Percentiles rank a stretch among this genome's conserved stretches.
phyloP scores from a whole-genome alignment of 106 monocot species.

The Platanthera guangdongensis region DNA sequence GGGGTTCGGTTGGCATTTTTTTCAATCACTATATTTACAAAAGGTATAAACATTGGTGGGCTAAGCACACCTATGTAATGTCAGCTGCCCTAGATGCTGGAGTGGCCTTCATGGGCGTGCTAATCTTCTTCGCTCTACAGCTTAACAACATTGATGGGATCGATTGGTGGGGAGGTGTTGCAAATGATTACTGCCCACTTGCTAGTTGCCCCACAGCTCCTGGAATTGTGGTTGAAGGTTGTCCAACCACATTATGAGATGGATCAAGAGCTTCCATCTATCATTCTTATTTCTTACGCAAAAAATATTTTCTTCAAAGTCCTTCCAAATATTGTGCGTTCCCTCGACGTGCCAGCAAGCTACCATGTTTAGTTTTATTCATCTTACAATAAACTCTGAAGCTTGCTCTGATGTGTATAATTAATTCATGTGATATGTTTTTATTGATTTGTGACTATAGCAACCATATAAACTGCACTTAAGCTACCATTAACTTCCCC shows the following conservation, averaged over 20 bases:
- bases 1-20: slow-evolving; percentile 52
- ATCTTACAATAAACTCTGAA: no score
- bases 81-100: slow-evolving; percentile 78
- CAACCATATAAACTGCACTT: no score
- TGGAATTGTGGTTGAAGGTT: slow-evolving; percentile 34
- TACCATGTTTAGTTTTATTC: no score
- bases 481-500: no score
- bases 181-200: slow-evolving; percentile 37
- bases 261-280: not conserved
- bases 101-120: slow-evolving; percentile 76
- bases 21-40: slow-evolving; percentile 62
- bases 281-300: no score
- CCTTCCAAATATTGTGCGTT: no score
- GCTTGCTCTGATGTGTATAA: no score
- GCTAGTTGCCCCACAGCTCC: slow-evolving; percentile 59
- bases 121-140: slow-evolving; percentile 52
- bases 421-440: no score
- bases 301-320: no score
- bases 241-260: slow-evolving; percentile 16
- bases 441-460: no score
- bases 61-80: slow-evolving; percentile 68
- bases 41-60: slow-evolving; percentile 68
- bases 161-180: slow-evolving; percentile 53
- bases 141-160: slow-evolving; percentile 19
- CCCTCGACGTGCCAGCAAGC: no score